Conservation (phyloP, 2,329 filamentous ascomycete species). For the Fusarium zealandicum region DNA sequence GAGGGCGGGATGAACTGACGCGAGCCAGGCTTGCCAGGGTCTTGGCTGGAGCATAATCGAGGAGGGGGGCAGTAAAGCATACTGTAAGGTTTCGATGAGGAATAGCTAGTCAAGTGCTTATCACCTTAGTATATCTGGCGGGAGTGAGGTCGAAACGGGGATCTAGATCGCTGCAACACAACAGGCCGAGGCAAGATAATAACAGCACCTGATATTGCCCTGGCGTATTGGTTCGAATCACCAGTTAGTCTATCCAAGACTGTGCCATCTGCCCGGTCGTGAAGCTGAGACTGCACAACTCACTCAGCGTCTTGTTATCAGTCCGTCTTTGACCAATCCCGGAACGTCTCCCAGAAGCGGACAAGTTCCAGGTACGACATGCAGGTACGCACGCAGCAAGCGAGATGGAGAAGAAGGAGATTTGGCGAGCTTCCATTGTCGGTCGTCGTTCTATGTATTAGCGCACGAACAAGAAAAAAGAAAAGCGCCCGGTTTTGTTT, state of each 20-base stretch:
- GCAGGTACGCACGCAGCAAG: conserved; percentile 13
- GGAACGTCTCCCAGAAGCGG: conserved; percentile 16
- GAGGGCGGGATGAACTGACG: conserved; percentile 29
- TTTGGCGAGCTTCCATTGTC: conserved; percentile 12
- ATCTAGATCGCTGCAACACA: neutral
- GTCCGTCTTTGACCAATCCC: conserved; percentile 8
- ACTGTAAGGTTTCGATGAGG: conserved; percentile 19
- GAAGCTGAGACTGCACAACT: too few relatives aligned
- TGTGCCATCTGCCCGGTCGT: too few relatives aligned
- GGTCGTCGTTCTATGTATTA: conserved; percentile 11
- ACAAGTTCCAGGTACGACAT: conserved; percentile 24
- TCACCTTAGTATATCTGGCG: conserved; percentile 8
- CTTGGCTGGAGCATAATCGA: conserved; percentile 4
- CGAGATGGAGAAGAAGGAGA: neutral
- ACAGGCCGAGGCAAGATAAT: neutral
- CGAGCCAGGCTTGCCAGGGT: conserved; percentile 29
- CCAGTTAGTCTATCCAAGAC: neutral
- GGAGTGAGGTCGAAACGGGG: neutral
- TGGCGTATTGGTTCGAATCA: neutral
- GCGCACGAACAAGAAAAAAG: neutral
- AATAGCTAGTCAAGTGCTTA: neutral
- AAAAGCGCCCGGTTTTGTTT: conserved; percentile 35
- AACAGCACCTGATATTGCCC: neutral
- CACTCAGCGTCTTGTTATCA: neutral
- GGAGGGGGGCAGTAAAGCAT: conserved; percentile 10